phyloP scores from a whole-genome alignment of 169 alveolate species.

The Ichthyophthirius multifiliis region DNA sequence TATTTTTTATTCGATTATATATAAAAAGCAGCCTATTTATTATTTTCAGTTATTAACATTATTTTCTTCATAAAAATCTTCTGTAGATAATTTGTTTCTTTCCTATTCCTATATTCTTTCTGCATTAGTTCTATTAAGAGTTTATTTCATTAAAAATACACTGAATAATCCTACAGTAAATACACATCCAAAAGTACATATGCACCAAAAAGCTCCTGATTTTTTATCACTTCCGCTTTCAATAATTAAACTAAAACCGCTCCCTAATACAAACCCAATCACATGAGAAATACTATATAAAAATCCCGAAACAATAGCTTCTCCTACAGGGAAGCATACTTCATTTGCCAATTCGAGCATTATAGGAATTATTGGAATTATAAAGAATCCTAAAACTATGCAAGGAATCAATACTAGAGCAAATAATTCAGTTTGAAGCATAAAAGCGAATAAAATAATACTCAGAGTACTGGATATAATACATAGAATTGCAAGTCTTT shows the following conservation, averaged over 20 bases:
- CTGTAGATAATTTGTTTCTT: too few species aligned
- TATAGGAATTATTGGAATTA: constrained; percentile 7
- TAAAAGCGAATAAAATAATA: not conserved
- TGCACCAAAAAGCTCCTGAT: not conserved
- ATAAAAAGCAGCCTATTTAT: too few species aligned
- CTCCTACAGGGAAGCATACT: constrained; percentile 11
- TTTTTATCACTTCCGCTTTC: not conserved
- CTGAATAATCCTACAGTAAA: not conserved
- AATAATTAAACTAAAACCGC: not conserved
- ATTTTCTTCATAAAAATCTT: too few species aligned
- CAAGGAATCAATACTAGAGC: not conserved
- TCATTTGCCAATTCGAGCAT: not conserved
- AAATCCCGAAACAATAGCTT: constrained; percentile 17
- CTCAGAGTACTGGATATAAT: not conserved
- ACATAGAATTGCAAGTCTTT: not conserved
- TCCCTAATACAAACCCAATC: not conserved
- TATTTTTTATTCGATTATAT: too few species aligned
- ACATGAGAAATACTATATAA: not conserved
- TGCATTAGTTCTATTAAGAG: not conserved
- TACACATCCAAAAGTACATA: not conserved
- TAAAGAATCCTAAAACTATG: not conserved
- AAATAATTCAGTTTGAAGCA: not conserved
- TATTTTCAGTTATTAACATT: too few species aligned
- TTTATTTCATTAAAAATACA: not conserved
- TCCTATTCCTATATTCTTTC: too few species aligned